A percentile compares a stretch with the other conserved stretches of the same genome.
phyloP scores from a whole-genome alignment of 1,284 basidiomycete genomes.

The Cerrena zonata region DNA sequence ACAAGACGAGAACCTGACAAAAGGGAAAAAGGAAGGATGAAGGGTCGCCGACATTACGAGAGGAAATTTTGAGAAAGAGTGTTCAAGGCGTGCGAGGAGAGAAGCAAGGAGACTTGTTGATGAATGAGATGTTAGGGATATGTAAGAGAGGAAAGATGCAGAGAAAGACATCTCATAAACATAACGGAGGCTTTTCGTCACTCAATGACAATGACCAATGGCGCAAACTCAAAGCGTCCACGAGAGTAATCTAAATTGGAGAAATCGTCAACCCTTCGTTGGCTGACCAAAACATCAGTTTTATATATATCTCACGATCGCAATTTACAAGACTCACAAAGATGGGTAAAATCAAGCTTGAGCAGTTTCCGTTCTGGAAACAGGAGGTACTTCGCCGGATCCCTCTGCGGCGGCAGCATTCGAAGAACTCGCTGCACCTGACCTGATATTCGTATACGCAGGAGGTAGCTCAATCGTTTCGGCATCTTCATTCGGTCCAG shows the following conservation, averaged over 20 bases:
- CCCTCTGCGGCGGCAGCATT: not conserved
- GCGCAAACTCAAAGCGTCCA: not conserved
- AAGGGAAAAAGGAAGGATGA: too few species aligned
- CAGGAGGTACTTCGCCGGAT: not conserved
- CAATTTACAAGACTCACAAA: not conserved
- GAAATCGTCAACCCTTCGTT: too few species aligned
- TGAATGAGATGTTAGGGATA: too few species aligned
- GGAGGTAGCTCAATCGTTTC: constrained; percentile 78
- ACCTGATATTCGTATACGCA: constrained; percentile 52
- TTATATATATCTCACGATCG: too few species aligned
- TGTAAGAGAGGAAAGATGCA: too few species aligned
- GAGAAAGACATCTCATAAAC: too few species aligned
- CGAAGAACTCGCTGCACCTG: not conserved
- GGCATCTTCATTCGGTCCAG: constrained; percentile 49
- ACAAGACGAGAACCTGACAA: too few species aligned
- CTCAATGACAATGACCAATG: not conserved
- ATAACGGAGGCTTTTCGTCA: not conserved
- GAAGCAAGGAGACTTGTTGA: too few species aligned
- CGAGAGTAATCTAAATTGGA: not conserved
- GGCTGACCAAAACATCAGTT: too few species aligned
- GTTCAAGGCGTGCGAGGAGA: too few species aligned
- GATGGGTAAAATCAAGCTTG: not conserved
- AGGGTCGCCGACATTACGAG: too few species aligned
- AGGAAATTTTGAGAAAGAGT: too few species aligned
- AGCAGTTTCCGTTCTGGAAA: not conserved